Conservation (phyloP, 1,284 basidiomycete genomes). For the Fomitopsis schrenkii region DNA sequence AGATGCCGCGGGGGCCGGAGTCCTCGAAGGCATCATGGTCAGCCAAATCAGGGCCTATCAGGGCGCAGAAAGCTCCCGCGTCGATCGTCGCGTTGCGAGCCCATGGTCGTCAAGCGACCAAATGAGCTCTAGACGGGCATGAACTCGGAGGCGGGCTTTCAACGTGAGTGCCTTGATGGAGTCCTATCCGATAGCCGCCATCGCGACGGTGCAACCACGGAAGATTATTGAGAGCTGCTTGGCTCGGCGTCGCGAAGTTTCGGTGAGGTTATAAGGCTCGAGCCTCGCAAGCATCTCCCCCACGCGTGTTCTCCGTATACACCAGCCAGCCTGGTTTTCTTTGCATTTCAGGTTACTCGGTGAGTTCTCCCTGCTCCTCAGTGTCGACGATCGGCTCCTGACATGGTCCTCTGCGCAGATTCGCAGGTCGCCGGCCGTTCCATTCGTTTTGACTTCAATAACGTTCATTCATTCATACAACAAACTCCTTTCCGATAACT, state of each 20-base stretch:
- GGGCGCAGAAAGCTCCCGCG: too few species aligned
- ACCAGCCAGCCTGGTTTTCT: constrained; percentile 9
- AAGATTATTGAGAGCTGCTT: not conserved
- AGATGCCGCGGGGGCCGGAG: too few species aligned
- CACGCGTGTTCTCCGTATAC: not conserved
- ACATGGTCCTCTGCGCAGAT: not conserved
- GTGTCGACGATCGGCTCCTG: not conserved
- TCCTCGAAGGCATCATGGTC: too few species aligned
- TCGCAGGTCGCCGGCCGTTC: constrained; percentile 26
- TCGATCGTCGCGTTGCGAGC: not conserved
- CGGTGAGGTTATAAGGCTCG: not conserved
- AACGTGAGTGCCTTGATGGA: not conserved
- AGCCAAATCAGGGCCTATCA: too few species aligned
- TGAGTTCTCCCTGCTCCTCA: not conserved
- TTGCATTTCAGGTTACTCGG: constrained; percentile 9
- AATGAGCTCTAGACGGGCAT: not conserved
- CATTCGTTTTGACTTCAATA: constrained; percentile 18
- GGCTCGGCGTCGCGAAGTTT: not conserved
- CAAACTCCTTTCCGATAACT: constrained; percentile 13
- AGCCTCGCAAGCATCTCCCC: not conserved
- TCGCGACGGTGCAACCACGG: not conserved
- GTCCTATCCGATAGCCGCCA: not conserved
- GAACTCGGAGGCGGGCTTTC: not conserved
- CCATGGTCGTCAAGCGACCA: not conserved
- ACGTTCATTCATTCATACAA: constrained; percentile 18